A percentile compares a stretch with the other conserved stretches of the same genome.
phyloP scores from a whole-genome alignment of 140 eudicot genomes.

The Erigeron philadelphicus region DNA sequence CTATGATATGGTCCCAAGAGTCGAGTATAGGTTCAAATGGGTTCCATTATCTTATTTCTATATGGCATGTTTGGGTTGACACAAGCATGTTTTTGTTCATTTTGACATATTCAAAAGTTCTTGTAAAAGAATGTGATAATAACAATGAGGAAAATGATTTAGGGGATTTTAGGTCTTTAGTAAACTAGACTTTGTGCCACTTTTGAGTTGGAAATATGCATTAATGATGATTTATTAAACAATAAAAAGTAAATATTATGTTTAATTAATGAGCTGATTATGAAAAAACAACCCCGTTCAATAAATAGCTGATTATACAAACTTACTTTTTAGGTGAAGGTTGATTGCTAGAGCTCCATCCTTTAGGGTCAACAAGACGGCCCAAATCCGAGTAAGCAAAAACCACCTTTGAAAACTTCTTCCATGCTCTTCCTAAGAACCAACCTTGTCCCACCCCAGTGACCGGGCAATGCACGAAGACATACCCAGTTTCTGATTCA shows the following conservation, averaged over 20 bases:
- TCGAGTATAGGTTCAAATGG: background rate
- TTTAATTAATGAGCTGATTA: too few relatives aligned
- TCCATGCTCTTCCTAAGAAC: slow-evolving; percentile 55
- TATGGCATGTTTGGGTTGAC: too few relatives aligned
- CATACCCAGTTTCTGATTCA: slow-evolving; percentile 33
- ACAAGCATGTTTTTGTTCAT: too few relatives aligned
- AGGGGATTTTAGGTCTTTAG: too few relatives aligned
- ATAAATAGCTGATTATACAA: background rate
- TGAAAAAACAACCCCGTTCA: too few relatives aligned
- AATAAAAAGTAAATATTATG: too few relatives aligned
- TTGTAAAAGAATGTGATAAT: too few relatives aligned
- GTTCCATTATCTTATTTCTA: background rate
- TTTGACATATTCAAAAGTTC: too few relatives aligned
- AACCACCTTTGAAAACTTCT: slow-evolving; percentile 39
- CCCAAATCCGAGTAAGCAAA: slow-evolving; percentile 42
- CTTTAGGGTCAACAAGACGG: slow-evolving; percentile 39
- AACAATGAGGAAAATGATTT: too few relatives aligned
- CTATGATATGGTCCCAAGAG: background rate
- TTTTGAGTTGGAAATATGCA: too few relatives aligned
- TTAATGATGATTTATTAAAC: too few relatives aligned
- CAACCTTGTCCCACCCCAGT: slow-evolving; percentile 50
- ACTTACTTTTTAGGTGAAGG: slow-evolving; percentile 24
- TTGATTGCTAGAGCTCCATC: slow-evolving; percentile 40
- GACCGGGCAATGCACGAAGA: slow-evolving; percentile 48
- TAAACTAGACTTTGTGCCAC: too few relatives aligned